A percentile compares a stretch with the other conserved stretches of the same genome.
Evolutionary conservation across 73 alveolate genomes (phyloP).

Genomic region (Uronychia setigera): DNA sequence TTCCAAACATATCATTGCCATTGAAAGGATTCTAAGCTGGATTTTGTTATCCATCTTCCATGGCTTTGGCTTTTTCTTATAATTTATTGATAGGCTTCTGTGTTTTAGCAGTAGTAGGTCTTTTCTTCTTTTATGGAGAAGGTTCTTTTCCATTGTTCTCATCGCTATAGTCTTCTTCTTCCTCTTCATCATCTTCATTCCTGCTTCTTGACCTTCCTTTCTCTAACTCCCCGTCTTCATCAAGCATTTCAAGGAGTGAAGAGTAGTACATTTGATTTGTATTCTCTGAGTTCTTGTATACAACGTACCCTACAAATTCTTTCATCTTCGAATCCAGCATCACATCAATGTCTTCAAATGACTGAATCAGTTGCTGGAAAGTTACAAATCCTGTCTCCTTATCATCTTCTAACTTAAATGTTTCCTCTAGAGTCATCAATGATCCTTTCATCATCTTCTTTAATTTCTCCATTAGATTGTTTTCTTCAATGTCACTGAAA

Average conservation of each 20-base stretch:
- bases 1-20: not conserved
- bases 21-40: not conserved
- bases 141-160: not conserved
- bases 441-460: slow-evolving; percentile 9
- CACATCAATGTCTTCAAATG: slow-evolving; percentile 30
- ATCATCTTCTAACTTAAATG: slow-evolving; percentile 37
- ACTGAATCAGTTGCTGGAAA: slow-evolving; percentile 2
- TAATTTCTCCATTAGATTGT: slow-evolving; percentile 5
- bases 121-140: not conserved
- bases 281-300: slow-evolving; percentile 28
- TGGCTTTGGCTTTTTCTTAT: slow-evolving; percentile 8
- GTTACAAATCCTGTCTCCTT: slow-evolving; percentile 36
- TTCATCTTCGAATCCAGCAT: slow-evolving; percentile 3
- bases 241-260: slow-evolving; percentile 24
- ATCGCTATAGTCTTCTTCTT: not conserved
- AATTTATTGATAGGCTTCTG: not conserved
- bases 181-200: not conserved
- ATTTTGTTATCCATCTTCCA: slow-evolving; percentile 4
- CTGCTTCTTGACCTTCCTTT: not conserved
- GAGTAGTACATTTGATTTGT: slow-evolving; percentile 23
- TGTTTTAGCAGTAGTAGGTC: not conserved
- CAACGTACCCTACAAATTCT: slow-evolving; percentile 23
- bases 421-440: slow-evolving; percentile 26
- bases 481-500: not conserved
- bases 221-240: slow-evolving; percentile 13